Percentiles rank a stretch among this genome's conserved stretches.
These are phyloP conservation scores for Grigorovia jiainica DNA, from an alignment of 805 yeast genomes.

Conservation along the genomic window DNA sequence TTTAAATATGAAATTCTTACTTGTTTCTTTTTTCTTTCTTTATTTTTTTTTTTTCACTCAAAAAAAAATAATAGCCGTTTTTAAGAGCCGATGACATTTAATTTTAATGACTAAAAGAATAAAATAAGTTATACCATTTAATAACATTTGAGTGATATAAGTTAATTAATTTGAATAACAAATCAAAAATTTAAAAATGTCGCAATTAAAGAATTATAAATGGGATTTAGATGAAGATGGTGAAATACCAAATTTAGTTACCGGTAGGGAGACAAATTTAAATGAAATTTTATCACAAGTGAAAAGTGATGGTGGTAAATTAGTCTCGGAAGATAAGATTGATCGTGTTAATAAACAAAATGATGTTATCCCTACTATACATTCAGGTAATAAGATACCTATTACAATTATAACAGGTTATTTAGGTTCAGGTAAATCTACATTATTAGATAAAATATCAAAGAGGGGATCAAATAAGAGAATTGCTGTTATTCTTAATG, in stretches of 20 bases:
- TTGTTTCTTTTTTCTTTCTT: too few species aligned
- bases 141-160: too few species aligned
- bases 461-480: slow-evolving; percentile 51
- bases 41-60: too few species aligned
- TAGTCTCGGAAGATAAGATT: slow-evolving; percentile 24
- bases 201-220: slow-evolving; percentile 24
- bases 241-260: slow-evolving; percentile 22
- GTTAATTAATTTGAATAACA: too few species aligned
- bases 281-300: slow-evolving; percentile 15
- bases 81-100: too few species aligned
- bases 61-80: too few species aligned
- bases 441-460: slow-evolving; percentile 69
- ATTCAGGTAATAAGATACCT: slow-evolving; percentile 52
- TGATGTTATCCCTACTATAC: background rate
- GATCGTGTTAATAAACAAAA: slow-evolving; percentile 20
- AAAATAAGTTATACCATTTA: too few species aligned
- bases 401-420: slow-evolving; percentile 92
- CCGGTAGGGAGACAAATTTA: slow-evolving; percentile 23
- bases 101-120: too few species aligned
- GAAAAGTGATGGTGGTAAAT: slow-evolving; percentile 23
- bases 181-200: too few species aligned
- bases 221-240: slow-evolving; percentile 28
- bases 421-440: slow-evolving; percentile 89
- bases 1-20: too few species aligned
- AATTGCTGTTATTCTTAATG: slow-evolving; percentile 85